Percentiles rank a stretch among this genome's conserved stretches.
phyloP scores from a whole-genome alignment of 2,329 filamentous ascomycete species.

The Pyricularia sp. region DNA sequence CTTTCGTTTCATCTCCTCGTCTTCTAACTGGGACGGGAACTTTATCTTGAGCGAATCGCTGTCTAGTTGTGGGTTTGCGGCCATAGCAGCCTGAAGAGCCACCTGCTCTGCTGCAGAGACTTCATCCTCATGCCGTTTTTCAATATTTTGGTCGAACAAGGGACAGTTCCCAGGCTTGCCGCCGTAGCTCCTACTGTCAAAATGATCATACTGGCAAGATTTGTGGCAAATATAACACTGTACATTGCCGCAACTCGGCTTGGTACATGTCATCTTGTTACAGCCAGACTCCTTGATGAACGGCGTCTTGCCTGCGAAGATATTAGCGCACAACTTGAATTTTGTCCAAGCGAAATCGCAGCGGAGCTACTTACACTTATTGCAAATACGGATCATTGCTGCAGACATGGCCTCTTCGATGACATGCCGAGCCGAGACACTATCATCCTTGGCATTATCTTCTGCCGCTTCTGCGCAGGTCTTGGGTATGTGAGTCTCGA shows the following conservation, averaged over 20 bases:
- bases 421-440: conserved; percentile 45
- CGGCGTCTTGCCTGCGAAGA: conserved; percentile 40
- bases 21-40: conserved; percentile 33
- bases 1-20: conserved; percentile 21
- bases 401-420: conserved; percentile 79
- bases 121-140: conserved; percentile 49
- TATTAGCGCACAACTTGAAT: conserved; percentile 7
- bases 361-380: conserved; percentile 34
- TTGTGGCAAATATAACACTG: conserved; percentile 63
- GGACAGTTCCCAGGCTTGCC: conserved; percentile 46
- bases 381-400: conserved; percentile 66
- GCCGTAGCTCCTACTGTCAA: conserved; percentile 38
- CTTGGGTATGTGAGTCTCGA: conserved; percentile 57
- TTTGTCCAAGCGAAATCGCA: neutral
- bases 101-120: conserved; percentile 47
- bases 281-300: conserved; percentile 72
- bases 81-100: conserved; percentile 39
- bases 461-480: conserved; percentile 54
- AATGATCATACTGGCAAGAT: conserved; percentile 56
- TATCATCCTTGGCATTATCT: conserved; percentile 29
- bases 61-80: conserved; percentile 47
- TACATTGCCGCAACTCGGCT: conserved; percentile 33
- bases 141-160: conserved; percentile 47
- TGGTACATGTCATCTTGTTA: conserved; percentile 68
- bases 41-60: conserved; percentile 44